Conservation (phyloP, 2,329 filamentous ascomycete genomes). For the Penicillium sp. region DNA sequence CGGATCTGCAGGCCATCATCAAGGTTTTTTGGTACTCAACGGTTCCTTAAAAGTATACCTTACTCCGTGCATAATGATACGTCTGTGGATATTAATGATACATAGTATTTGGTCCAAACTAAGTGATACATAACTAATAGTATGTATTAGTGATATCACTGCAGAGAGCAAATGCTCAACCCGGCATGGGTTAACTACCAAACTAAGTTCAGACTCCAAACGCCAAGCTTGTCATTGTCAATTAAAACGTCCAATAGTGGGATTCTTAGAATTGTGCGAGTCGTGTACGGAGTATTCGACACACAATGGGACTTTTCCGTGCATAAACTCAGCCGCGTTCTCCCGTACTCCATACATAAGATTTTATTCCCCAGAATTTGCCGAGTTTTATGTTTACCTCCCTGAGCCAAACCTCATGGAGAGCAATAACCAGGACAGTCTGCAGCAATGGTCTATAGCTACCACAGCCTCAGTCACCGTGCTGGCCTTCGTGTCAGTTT, state of each 20-base stretch:
- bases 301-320: background rate
- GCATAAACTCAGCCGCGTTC: background rate
- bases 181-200: background rate
- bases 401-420: background rate
- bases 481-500: constrained; percentile 42
- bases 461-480: constrained; percentile 46
- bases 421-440: constrained; percentile 18
- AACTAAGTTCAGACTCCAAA: background rate
- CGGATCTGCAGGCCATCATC: background rate
- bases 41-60: background rate
- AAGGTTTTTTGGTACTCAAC: background rate
- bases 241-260: background rate
- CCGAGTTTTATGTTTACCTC: background rate
- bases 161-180: background rate
- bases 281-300: background rate
- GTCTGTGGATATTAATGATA: no score
- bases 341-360: background rate
- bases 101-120: no score
- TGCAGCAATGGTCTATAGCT: constrained; percentile 47
- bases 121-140: background rate
- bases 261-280: background rate
- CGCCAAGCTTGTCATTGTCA: background rate
- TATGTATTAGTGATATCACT: background rate
- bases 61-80: no score
- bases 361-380: background rate